Base-by-base conservation (phyloP, 2,329 filamentous ascomycete species). In the Penicillium italicum region DNA sequence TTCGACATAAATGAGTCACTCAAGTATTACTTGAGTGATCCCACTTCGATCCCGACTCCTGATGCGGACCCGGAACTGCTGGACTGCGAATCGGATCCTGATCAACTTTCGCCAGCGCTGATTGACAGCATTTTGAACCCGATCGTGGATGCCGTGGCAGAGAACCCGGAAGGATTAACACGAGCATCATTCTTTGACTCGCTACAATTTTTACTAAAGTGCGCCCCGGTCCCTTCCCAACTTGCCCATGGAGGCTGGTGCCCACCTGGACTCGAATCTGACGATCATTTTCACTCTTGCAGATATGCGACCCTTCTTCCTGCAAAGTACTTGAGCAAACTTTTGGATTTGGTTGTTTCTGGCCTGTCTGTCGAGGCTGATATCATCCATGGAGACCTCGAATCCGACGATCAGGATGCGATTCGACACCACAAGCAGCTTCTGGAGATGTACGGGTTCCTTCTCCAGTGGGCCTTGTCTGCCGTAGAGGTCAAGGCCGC, bases 1-100 rank as follows among this genome's bases (percentile, higher is more conserved):
- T 99, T 99, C 78, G 90, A 97, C 74, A 90, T 99, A 76, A 96
- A 97, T 74, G 89, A 96, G 79, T 91, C 91, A 63, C 88, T 97
- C 74, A 97, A 96, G 81, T 85, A 90, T 73, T 99, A 97, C 77
- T 90, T 97, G 83, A 95, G 91, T 76, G 93, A 97, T 73, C 93
- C 94, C 9, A 80, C 86, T 43, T 84, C 85, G 37, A 89, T 97
- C 53, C 80, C 88, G 8, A 97, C 92, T 2, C 87, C 89, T 41
- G 93, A 97, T 73, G 94, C 92, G 53, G 89, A 94, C 65, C 76
- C 86, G 42, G 84, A 88, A 57, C 84, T 99, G 20, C 82, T 91
- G 66, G 93, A 97, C 72, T 95, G 90, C 82, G 94, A 97, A 78
- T 89, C 89, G 73, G 91, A 97, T 66, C 89, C 91, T 49, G 91